Evolutionary conservation across 495 filamentous ascomycete species (phyloP), one percentile per base, ranked within the genome.

Genomic region (Lasiosphaeria ovina): DNA sequence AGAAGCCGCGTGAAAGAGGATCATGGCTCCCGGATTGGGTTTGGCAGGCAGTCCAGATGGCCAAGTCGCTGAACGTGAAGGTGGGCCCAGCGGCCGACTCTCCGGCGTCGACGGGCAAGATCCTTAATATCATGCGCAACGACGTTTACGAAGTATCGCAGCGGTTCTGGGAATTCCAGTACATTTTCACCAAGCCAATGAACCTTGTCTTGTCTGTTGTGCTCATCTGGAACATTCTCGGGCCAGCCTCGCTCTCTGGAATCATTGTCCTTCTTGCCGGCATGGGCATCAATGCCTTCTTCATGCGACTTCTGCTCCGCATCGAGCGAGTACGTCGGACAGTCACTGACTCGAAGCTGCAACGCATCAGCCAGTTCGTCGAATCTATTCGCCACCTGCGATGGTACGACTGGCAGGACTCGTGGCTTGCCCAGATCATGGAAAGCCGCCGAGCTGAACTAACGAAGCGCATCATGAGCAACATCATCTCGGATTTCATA

Each of bases 121-220:
- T 93, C 40, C 82, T 93, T 59, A 93, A 93, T 65, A 70, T 95
- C 4, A 83, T 93, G 73, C 85, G 89, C 60, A 79, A 69, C 38
- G 91, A 95, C 75, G 89, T 87, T 4, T 95, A 95, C 67, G 89
- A 93, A 66, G 83, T 95, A 17, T 83, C 90, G 3, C 91, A 95
- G 64, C 71, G 73, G 49, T 92, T 93, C 63, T 95, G 90, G 90
- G 91, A 95, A 62, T 83, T 90, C 47, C 80, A 85, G 36, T 68
- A 68, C n/a, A 66, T 95, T 34, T 72, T 91, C 35, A 85, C 83
- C 10, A 84, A 85, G 57, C 91, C 91, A 2, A 66, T 92, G 14
- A 86, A 85, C 57, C 73, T 90, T 34, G 62, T 91, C 3, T 74
- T 93, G 35, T 89, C 89, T 0, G 75, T 87, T 33, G 72, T 81